Evolutionary conservation across 768 basidiomycete species (phyloP), one percentile per base, ranked within the genome.

Genomic region (Suillus ampliporus): DNA sequence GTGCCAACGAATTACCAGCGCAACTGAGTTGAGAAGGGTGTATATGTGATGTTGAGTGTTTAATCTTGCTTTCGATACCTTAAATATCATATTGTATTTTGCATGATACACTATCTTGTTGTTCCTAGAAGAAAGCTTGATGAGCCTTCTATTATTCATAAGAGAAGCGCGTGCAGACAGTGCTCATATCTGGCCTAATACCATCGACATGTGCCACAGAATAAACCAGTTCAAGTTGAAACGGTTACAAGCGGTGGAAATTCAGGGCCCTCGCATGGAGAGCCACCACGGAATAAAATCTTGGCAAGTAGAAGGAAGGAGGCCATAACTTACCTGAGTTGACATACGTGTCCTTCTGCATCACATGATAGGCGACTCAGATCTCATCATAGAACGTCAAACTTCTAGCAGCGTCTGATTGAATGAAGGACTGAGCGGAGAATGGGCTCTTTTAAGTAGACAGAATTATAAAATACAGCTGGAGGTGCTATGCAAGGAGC

Each of bases 161-260:
- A 56, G 17, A 28, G 23, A 28, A 6, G 17, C 11, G 17, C 38
- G 63, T 64, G 57, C 64, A 46, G 64, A 62, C 61, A 63, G 69
- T 47, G 79, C 78, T 94, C 91, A 94, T 89, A 92, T 93, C 92
- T 94, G 92, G 92, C 92, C 92, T 93, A 82, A 83, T 84, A 83
- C 71, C 76, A 72, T 92, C 91, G 75, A 80, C 91, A 90, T 67
- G 26, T 69, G 65, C 67, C 54, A 68, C 62, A 35, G 62, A 65
- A 71, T 81, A 86, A 88, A 89, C 87, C 85, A 78, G 79, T 66
- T 64, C 70, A 60, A 52, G 35, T 61, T 68, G 65, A 68, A 51
- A 69, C 77, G 84, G 86, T 82, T 89, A 89, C 82, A 77, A 69
- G 19, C 70, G 68, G 63, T 64, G 64, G 60, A 52, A 51, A 60